Percentiles rank a stretch among this genome's conserved stretches.
Evolutionary conservation across 2,329 filamentous ascomycete genomes (phyloP).

Genomic region (Sclerotinia nivalis): DNA sequence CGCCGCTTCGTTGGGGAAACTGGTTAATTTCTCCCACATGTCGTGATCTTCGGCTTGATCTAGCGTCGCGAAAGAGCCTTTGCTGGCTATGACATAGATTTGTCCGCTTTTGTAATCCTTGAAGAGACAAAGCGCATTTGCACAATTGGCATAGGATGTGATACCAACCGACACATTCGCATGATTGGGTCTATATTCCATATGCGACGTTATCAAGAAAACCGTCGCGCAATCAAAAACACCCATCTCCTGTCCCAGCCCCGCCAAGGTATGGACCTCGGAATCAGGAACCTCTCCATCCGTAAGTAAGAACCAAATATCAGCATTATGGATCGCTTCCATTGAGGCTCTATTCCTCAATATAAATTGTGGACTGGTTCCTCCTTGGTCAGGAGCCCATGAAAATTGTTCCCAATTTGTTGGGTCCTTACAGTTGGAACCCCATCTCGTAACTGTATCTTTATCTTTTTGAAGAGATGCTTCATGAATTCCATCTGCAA

Average conservation of each 20-base stretch:
- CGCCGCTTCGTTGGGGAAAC: background rate
- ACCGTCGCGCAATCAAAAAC: slow-evolving; percentile 1
- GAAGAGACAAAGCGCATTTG: slow-evolving; percentile 1
- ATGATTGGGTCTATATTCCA: background rate
- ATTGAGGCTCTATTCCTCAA: background rate
- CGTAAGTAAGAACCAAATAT: slow-evolving; percentile 11
- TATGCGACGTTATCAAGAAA: background rate
- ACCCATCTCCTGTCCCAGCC: background rate
- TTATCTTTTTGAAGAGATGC: background rate
- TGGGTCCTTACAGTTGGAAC: background rate
- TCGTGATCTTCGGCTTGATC: background rate
- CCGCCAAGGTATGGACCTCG: background rate
- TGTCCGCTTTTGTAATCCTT: background rate
- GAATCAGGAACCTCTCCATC: background rate
- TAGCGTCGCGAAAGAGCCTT: background rate
- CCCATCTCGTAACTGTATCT: slow-evolving; percentile 8
- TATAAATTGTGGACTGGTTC: background rate
- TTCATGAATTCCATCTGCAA: background rate
- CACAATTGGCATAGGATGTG: background rate
- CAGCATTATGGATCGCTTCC: background rate
- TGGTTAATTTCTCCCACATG: background rate
- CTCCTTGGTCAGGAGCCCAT: background rate
- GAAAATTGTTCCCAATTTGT: background rate
- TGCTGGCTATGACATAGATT: slow-evolving; percentile 2
- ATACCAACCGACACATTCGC: background rate